Base-by-base conservation (phyloP, 495 filamentous ascomycete genomes). In the Lepraria neglecta region DNA sequence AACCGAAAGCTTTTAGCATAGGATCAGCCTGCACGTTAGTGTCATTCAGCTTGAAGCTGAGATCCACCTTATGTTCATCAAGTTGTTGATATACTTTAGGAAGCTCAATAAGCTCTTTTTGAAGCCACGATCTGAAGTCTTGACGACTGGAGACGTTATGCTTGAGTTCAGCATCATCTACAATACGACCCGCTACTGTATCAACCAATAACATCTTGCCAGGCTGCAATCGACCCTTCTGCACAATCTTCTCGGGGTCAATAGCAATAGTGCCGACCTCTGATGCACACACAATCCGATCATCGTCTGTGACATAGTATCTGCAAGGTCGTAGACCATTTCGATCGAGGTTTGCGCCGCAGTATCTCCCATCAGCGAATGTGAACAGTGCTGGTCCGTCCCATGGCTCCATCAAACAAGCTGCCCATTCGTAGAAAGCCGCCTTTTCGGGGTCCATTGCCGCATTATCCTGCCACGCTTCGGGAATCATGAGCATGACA, bases 391-490 rank as follows among this genome's bases (percentile, higher is more conserved):
- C 94, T 17, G 94, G 94, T 10, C 94, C 94, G 74, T 99, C 94
- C 94, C 94, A 99, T 31, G 94, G 92, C 77, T 99, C 94, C 94
- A 99, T 99, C 80, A 96, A 87, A 75, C 94, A 99, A 48, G 91
- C 92, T 63, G 94, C 94, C 94, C 94, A 99, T 73, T 99, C 94
- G 75, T 99, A 99, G 76, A 97, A 99, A 44, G 94, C 92, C 33
- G 92, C 89, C 77, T 97, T 99, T 72, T 88, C 87, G 27, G 94
- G 91, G 67, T 97, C 91, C 87, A 97, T 95, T 54, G 83, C 78
- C 21, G 83, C 73, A 73, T 97, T 97, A 64, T 91, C 95, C 78
- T 99, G 91, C 94, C 94, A 99, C 46, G 94, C 92, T 72, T 99
- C 94, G 4, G 94, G 94, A 57, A 99, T 90, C 91, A 99, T 95